Percentiles rank a stretch among this genome's conserved stretches.
Evolutionary conservation across 495 filamentous ascomycete genomes (phyloP).

Genomic region (Podospora pseudocomata): DNA sequence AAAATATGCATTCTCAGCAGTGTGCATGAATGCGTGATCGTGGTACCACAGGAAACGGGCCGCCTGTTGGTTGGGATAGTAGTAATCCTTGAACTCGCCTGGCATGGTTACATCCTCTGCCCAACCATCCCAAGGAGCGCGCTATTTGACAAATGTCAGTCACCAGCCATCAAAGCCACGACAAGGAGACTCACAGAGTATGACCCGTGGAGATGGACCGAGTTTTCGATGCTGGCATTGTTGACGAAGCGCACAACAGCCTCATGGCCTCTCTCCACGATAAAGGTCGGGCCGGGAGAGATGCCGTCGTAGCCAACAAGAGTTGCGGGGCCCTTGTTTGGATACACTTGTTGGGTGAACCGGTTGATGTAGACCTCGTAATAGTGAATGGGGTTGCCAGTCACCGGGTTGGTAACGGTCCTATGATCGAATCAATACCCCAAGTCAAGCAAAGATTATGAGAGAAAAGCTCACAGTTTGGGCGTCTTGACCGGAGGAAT

Average conservation of each 20-base stretch:
- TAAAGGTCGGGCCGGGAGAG: slow-evolving; percentile 50
- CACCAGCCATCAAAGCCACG: neutral
- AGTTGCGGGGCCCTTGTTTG: slow-evolving; percentile 41
- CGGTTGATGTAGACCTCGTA: slow-evolving; percentile 49
- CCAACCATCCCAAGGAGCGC: slow-evolving; percentile 49
- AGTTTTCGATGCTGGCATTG: slow-evolving; percentile 36
- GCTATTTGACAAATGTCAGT: slow-evolving; percentile 10
- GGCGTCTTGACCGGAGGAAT: slow-evolving; percentile 47
- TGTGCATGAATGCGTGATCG: slow-evolving; percentile 47
- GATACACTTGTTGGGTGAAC: slow-evolving; percentile 47
- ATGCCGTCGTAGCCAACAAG: slow-evolving; percentile 54
- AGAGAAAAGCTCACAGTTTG: slow-evolving; percentile 28
- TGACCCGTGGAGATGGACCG: slow-evolving; percentile 53
- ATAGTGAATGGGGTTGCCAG: slow-evolving; percentile 29
- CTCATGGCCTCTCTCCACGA: slow-evolving; percentile 43
- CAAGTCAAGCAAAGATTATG: neutral
- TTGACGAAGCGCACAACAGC: slow-evolving; percentile 54
- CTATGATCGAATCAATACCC: slow-evolving; percentile 3
- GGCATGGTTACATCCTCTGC: slow-evolving; percentile 48
- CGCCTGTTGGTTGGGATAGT: slow-evolving; percentile 53
- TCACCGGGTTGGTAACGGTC: slow-evolving; percentile 32
- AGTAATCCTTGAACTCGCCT: slow-evolving; percentile 58
- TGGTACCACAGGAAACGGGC: slow-evolving; percentile 57
- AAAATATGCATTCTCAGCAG: slow-evolving; percentile 52
- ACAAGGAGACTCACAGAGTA: slow-evolving; percentile 31